Evolutionary conservation across 1,284 basidiomycete species (phyloP).

Genomic region (Fomitopsis schrenkii): DNA sequence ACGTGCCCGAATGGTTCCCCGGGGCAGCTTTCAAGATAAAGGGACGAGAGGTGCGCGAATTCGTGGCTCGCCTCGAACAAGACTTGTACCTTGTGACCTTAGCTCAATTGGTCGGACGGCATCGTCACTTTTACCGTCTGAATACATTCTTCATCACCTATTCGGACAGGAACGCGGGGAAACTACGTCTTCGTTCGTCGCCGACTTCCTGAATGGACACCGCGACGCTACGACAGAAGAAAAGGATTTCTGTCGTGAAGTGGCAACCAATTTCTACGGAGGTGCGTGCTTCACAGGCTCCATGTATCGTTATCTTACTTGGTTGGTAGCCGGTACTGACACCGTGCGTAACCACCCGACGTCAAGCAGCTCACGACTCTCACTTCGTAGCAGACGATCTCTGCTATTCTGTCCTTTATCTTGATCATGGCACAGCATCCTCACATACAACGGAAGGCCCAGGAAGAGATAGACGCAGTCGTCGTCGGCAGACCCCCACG

Average conservation of each 20-base stretch:
- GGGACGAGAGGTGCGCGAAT: slow-evolving; percentile 1
- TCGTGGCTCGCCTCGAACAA: background rate
- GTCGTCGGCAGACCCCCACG: slow-evolving; percentile 26
- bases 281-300: background rate
- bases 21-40: slow-evolving; percentile 9
- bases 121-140: background rate
- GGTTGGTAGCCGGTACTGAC: slow-evolving; percentile 2
- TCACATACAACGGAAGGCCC: slow-evolving; percentile 24
- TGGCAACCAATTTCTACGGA: background rate
- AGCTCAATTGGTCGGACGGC: background rate
- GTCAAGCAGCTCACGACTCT: background rate
- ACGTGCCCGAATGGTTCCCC: slow-evolving; percentile 12
- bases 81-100: background rate
- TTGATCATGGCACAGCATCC: slow-evolving; percentile 25
- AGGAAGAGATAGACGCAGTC: slow-evolving; percentile 27
- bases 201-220: background rate
- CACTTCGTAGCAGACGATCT: background rate
- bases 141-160: too few species aligned
- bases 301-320: background rate
- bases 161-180: background rate
- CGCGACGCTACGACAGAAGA: background rate
- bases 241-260: background rate
- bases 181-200: background rate
- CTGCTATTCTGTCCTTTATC: slow-evolving; percentile 13
- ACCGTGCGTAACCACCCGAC: background rate